Evolutionary conservation across 192 early-diverging fungal species (phyloP).

Genomic region (Coemansia sp.): DNA sequence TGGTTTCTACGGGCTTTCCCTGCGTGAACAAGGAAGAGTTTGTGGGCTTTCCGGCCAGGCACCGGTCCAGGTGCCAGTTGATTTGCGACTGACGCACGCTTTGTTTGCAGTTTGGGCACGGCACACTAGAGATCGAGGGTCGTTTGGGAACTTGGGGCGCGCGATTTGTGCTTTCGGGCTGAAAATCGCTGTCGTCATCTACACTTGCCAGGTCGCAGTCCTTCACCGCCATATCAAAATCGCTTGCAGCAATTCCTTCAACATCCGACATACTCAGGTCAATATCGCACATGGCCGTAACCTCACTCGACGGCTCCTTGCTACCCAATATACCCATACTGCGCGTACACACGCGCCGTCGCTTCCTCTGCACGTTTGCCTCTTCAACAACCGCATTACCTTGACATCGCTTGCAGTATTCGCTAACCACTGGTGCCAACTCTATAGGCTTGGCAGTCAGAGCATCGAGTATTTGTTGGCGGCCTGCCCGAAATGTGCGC

Average conservation of each 20-base stretch:
- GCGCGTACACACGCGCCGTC: conserved; percentile 22
- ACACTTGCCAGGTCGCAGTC: background rate
- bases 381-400: background rate
- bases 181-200: conserved; percentile 42
- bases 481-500: conserved; percentile 27
- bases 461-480: conserved; percentile 22
- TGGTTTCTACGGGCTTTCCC: background rate
- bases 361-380: conserved; percentile 8
- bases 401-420: background rate
- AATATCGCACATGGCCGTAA: background rate
- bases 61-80: conserved; percentile 52
- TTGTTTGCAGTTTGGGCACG: conserved; percentile 47
- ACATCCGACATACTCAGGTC: conserved; percentile 20
- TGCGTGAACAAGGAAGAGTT: background rate
- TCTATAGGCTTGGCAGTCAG: background rate
- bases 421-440: background rate
- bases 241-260: conserved; percentile 9
- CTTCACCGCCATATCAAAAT: conserved; percentile 4
- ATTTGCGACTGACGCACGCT: conserved; percentile 29
- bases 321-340: background rate
- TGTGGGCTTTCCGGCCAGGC: conserved; percentile 24
- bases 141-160: background rate
- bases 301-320: background rate
- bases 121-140: conserved; percentile 1
- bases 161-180: background rate